phyloP scores from a whole-genome alignment of 1,284 basidiomycete species.

The Grifola frondosa region DNA sequence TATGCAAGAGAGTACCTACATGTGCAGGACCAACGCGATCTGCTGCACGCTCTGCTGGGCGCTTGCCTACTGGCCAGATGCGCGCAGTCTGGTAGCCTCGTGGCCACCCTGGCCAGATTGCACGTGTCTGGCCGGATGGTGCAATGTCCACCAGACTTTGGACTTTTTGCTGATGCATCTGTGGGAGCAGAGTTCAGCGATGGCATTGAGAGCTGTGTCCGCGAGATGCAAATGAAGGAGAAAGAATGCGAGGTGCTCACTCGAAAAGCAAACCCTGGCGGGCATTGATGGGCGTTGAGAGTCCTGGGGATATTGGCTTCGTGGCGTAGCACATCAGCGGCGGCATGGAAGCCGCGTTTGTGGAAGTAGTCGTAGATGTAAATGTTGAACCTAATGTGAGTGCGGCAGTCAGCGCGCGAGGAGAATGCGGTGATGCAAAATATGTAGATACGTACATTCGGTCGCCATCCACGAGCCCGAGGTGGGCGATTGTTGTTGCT shows the following conservation, averaged over 20 bases:
- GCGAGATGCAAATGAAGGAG: no score
- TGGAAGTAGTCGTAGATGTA: conserved; percentile 81
- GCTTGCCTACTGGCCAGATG: no score
- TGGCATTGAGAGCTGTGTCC: neutral
- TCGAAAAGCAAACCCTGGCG: conserved; percentile 79
- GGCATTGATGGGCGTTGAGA: conserved; percentile 72
- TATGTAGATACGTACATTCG: conserved; percentile 40
- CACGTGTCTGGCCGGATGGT: no score
- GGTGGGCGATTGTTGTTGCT: conserved; percentile 7
- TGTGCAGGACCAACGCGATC: no score
- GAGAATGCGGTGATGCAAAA: conserved; percentile 12
- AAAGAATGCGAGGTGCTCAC: conserved; percentile 46
- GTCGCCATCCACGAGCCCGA: conserved; percentile 49
- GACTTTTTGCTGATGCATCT: no score
- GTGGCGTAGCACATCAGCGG: conserved; percentile 57
- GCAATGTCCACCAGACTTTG: no score
- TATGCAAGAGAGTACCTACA: no score
- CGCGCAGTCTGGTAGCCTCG: no score
- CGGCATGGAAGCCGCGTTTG: conserved; percentile 73
- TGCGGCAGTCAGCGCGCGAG: conserved; percentile 3
- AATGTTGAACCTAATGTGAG: conserved; percentile 68
- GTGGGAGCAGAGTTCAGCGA: conserved; percentile 5
- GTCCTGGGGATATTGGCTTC: conserved; percentile 66
- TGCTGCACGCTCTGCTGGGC: no score
- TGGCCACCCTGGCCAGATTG: no score